Percentiles rank a stretch among this genome's conserved stretches.
These are phyloP conservation scores for Hirsutella thompsonii DNA, from an alignment of 2,329 filamentous ascomycete species.

Conservation along the genomic window DNA sequence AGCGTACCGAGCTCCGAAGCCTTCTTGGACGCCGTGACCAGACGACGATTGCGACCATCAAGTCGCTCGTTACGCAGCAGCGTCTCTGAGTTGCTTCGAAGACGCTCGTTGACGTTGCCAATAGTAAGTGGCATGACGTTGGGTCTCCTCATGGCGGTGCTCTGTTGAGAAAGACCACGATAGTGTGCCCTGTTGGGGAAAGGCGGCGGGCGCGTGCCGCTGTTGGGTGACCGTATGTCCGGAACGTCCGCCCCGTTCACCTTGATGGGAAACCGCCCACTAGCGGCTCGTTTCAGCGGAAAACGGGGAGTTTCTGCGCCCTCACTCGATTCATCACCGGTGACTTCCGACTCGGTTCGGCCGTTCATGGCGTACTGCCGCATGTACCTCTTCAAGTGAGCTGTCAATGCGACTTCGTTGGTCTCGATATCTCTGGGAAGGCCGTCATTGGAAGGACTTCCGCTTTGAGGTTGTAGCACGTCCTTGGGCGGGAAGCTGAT, in stretches of 20 bases:
- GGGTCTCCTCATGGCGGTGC: conserved; percentile 50
- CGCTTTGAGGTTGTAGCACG: conserved; percentile 45
- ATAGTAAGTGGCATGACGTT: conserved; percentile 60
- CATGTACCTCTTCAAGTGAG: conserved; percentile 49
- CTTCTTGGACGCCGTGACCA: conserved; percentile 50
- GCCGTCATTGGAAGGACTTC: conserved; percentile 41
- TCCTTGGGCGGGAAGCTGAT: conserved; percentile 67
- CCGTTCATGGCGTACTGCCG: conserved; percentile 38
- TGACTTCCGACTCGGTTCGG: conserved; percentile 40
- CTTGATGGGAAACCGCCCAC: conserved; percentile 55
- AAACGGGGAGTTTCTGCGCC: conserved; percentile 69
- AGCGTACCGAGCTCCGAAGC: conserved; percentile 47
- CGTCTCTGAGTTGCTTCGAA: conserved; percentile 53
- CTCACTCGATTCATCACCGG: conserved; percentile 54
- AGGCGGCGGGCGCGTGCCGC: conserved; percentile 51
- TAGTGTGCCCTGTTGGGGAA: conserved; percentile 70
- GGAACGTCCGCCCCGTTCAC: conserved; percentile 61
- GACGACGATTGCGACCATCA: conserved; percentile 45
- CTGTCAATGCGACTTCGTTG: conserved; percentile 45
- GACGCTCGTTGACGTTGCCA: conserved; percentile 54
- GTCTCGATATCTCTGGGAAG: conserved; percentile 46
- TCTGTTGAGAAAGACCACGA: conserved; percentile 59
- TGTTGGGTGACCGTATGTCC: conserved; percentile 54
- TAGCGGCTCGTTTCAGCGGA: conserved; percentile 47
- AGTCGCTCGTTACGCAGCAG: conserved; percentile 39